Evolutionary conservation across 2,329 filamentous ascomycete genomes (phyloP).

Genomic region (Neoascochyta sp.): DNA sequence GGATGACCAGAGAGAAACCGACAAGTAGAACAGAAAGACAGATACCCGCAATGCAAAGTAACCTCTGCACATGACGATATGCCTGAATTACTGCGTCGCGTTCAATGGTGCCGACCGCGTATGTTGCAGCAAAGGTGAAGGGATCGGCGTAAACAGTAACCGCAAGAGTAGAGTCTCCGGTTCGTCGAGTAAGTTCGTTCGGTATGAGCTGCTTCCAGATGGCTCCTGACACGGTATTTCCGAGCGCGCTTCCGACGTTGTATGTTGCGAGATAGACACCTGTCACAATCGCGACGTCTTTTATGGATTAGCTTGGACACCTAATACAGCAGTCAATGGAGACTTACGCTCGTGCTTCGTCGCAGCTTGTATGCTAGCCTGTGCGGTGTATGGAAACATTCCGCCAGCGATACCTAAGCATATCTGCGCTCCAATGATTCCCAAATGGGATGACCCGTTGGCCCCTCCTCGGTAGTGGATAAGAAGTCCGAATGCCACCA

Average conservation of each 20-base stretch:
- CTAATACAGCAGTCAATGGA: no score
- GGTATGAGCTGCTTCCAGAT: conserved; percentile 58
- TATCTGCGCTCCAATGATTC: conserved; percentile 61
- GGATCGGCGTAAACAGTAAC: conserved; percentile 42
- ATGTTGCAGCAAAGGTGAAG: conserved; percentile 35
- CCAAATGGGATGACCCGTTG: conserved; percentile 45
- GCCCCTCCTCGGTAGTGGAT: conserved; percentile 60
- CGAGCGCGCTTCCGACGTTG: conserved; percentile 59
- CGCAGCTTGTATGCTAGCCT: conserved; percentile 51
- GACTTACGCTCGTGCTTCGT: conserved; percentile 51
- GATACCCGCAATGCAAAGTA: conserved; percentile 51
- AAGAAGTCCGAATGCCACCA: conserved; percentile 63
- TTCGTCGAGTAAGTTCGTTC: conserved; percentile 38
- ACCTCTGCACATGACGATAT: conserved; percentile 46
- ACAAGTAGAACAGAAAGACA: conserved; percentile 48
- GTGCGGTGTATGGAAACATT: conserved; percentile 55
- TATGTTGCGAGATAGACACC: conserved; percentile 60
- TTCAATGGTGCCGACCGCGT: conserved; percentile 45
- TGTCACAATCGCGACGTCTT: conserved; percentile 62
- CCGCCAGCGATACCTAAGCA: conserved; percentile 62
- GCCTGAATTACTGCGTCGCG: conserved; percentile 44
- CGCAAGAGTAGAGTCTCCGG: conserved; percentile 42
- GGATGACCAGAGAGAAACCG: conserved; percentile 44
- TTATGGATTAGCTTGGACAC: no score
- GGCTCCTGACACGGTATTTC: conserved; percentile 58